Base-by-base conservation (phyloP, 805 yeast species). In the Cephaloascus albidus region DNA sequence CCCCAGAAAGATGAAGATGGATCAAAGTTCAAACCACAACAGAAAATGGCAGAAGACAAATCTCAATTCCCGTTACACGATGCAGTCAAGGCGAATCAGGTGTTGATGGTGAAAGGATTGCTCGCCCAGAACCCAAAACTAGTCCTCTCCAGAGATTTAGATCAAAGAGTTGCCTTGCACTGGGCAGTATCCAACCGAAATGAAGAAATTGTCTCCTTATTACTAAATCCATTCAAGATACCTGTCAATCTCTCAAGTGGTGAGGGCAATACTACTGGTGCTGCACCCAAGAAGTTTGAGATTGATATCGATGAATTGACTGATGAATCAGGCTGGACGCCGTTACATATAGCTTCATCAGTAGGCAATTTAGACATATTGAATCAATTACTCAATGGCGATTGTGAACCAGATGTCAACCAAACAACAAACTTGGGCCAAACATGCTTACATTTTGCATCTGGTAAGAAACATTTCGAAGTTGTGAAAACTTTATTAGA, bases 251-350 rank as follows among this genome's bases (percentile, higher is more conserved):
- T 36, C 17, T 23, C 33, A n/a, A 8, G 20, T 10, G 12, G 4
- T 15, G 8, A 8, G 16, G 6, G n/a, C 10, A 6, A 8, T 5
- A 16, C 16, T 16, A 6, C 15, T 8, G 6, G n/a, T 6, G 6
- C 10, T 31, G 17, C 36, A 14, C 19, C 28, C 1, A 48, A 48
- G 36, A 43, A 39, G n/a, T 39, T 59, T 16, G 63, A 64, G 27
- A 58, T 73, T 18, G 90, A 86, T 45, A 55, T 87, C 10, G 93
- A 87, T 52, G 84, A 81, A 3, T 55, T 68, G 49, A 50, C 52
- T 0, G 97, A 89, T 55, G 80, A 72, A 16, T 68, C 89, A 10
- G 95, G 95, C 1, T 89, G 96, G 96, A 81, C 90, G 0, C 87
- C 94, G 1, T 51, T 86, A 27, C 97, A 89, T 57, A 79, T 90